Evolutionary conservation across 805 yeast species (phyloP).

Genomic region (Starmerella apis): DNA sequence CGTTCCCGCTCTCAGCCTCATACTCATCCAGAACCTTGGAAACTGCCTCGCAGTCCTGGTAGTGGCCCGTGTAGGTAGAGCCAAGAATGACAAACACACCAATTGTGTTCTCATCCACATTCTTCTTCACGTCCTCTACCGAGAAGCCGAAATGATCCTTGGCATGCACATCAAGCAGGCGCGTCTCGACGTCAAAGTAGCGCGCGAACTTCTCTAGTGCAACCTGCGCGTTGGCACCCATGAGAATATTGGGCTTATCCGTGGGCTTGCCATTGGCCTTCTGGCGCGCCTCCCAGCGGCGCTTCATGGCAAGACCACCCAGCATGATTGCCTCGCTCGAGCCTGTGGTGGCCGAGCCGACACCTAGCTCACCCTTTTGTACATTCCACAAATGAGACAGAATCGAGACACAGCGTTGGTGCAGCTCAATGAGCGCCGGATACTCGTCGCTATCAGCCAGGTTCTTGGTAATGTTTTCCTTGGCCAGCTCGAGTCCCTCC

Average conservation of each 20-base stretch:
- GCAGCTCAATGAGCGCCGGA: conserved; percentile 71
- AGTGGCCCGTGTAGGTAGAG: conserved; percentile 87
- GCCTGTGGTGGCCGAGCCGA: conserved; percentile 90
- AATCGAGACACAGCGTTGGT: conserved; percentile 72
- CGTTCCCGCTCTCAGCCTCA: conserved; percentile 54
- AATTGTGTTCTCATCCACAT: conserved; percentile 82
- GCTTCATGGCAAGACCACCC: conserved; percentile 88
- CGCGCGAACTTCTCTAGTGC: conserved; percentile 90
- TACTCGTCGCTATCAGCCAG: conserved; percentile 90
- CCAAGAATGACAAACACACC: conserved; percentile 84
- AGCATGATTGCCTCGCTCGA: conserved; percentile 90
- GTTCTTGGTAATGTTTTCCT: conserved; percentile 72
- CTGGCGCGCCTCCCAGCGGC: conserved; percentile 68
- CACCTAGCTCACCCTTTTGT: conserved; percentile 40
- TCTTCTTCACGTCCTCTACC: conserved; percentile 45
- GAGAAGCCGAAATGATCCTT: conserved; percentile 58
- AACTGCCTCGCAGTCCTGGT: conserved; percentile 62
- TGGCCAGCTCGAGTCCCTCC: conserved; percentile 44
- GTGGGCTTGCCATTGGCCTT: conserved; percentile 48
- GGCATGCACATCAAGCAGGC: conserved; percentile 56
- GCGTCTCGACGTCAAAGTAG: conserved; percentile 81
- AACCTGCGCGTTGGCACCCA: conserved; percentile 91
- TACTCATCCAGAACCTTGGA: conserved; percentile 55
- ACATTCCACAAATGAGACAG: conserved; percentile 75
- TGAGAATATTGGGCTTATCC: conserved; percentile 68